Evolutionary conservation across 306 rosid species (phyloP).

Genomic region (Quillaja saponaria): DNA sequence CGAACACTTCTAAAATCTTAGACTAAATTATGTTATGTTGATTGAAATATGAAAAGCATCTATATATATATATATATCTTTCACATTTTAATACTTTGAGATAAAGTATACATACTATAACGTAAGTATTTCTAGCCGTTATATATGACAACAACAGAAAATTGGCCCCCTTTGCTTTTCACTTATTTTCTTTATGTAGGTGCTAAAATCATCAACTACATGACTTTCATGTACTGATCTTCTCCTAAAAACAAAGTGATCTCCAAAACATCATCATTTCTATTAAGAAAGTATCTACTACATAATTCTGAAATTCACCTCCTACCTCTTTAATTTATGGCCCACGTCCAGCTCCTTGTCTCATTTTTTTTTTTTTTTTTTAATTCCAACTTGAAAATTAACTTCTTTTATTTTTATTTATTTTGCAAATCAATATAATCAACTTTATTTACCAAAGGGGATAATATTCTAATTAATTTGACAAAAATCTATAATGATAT

Average conservation of each 20-base stretch:
- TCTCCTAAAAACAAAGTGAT: constrained; percentile 36
- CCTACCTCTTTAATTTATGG: constrained; percentile 32
- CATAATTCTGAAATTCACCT: constrained; percentile 42
- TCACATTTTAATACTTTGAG: no score
- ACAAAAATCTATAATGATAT: no score
- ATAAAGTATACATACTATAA: no score
- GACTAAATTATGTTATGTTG: no score
- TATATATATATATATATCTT: no score
- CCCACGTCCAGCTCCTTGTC: constrained; percentile 45
- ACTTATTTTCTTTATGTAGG: constrained; percentile 9
- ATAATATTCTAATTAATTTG: no score
- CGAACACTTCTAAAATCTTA: no score
- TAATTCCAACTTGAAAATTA: no score
- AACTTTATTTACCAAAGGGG: no score
- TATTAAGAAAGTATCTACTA: constrained; percentile 42
- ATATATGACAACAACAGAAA: constrained; percentile 9
- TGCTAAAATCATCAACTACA: constrained; percentile 35
- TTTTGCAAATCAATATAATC: no score
- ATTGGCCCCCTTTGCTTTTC: constrained; percentile 19
- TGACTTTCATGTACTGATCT: constrained; percentile 39
- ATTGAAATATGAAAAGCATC: no score
- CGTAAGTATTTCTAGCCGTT: neutral
- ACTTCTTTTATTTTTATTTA: no score
- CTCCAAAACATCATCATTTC: constrained; percentile 53
- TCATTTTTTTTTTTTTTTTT: constrained; percentile 22